Percentiles rank a stretch among this genome's conserved stretches.
Evolutionary conservation across 352 stramenopile species (phyloP).

Genomic region (Phytophthora ohioensis): DNA sequence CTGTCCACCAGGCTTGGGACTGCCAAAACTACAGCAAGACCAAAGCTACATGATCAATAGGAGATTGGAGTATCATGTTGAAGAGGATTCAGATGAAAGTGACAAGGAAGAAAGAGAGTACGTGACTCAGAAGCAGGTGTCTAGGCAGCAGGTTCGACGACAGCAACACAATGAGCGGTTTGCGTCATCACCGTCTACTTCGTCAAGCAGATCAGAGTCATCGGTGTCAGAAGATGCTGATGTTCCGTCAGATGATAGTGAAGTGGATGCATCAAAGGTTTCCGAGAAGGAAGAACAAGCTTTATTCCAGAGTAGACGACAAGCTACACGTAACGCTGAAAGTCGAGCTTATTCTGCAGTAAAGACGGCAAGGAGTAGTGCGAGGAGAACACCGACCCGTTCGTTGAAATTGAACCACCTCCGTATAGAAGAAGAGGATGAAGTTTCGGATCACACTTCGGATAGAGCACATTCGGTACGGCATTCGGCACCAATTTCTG

Average conservation of each 20-base stretch:
- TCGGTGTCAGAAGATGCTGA: conserved; percentile 14
- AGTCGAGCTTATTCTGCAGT: not conserved
- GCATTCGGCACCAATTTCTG: not conserved
- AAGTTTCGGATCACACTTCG: not conserved
- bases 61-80: conserved; percentile 13
- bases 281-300: conserved; percentile 10
- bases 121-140: not conserved
- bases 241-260: conserved; percentile 17
- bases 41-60: not conserved
- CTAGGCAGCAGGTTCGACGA: conserved; percentile 13
- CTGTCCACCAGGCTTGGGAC: conserved; percentile 52
- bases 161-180: not conserved
- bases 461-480: not conserved
- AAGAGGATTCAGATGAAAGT: conserved; percentile 7
- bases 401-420: conserved; percentile 20
- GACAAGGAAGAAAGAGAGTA: conserved; percentile 11
- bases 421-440: conserved; percentile 9
- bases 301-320: conserved; percentile 1
- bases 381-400: conserved; percentile 2
- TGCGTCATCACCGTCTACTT: conserved; percentile 4
- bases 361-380: conserved; percentile 4
- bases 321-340: conserved; percentile 14
- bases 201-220: not conserved
- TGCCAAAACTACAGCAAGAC: conserved; percentile 38
- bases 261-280: conserved; percentile 1